A percentile compares a stretch with the other conserved stretches of the same genome.
phyloP scores from a whole-genome alignment of 495 filamentous ascomycete species.

The Penicillium canescens region DNA sequence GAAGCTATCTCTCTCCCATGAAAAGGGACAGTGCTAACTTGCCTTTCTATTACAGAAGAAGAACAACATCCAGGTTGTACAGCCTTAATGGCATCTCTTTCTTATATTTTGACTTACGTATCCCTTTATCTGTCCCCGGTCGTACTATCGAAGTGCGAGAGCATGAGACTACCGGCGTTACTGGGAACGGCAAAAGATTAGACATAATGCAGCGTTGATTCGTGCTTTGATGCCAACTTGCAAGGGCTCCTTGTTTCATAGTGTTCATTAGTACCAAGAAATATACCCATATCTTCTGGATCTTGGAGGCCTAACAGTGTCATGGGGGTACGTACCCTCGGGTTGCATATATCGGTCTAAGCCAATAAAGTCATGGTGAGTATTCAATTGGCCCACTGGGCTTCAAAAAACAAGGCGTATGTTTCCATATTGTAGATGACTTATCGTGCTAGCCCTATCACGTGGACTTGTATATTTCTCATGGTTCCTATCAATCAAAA shows the following conservation, averaged over 20 bases:
- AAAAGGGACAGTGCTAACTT: not conserved
- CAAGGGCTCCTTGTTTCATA: conserved; percentile 5
- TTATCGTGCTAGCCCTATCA: too few relatives aligned
- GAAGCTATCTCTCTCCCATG: not conserved
- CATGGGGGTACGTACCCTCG: not conserved
- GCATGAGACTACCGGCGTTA: conserved; percentile 24
- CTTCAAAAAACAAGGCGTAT: too few relatives aligned
- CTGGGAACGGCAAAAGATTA: conserved; percentile 21
- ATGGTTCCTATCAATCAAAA: too few relatives aligned
- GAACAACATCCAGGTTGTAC: conserved; percentile 96
- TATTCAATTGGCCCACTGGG: too few relatives aligned
- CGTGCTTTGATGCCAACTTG: conserved; percentile 8
- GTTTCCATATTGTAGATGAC: too few relatives aligned
- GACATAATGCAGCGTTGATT: conserved; percentile 25
- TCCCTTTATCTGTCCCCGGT: not conserved
- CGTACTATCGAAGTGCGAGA: conserved; percentile 4
- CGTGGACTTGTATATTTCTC: too few relatives aligned
- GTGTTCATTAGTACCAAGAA: conserved; percentile 5
- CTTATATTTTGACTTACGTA: conserved; percentile 10
- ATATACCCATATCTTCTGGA: conserved; percentile 1
- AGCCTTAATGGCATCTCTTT: conserved; percentile 53
- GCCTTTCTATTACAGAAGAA: conserved; percentile 69
- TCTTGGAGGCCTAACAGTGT: not conserved
- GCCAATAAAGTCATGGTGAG: not conserved
- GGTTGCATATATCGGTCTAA: not conserved